Evolutionary conservation across 2,329 filamentous ascomycete genomes (phyloP).

Genomic region (Fusarium oligoseptatum): DNA sequence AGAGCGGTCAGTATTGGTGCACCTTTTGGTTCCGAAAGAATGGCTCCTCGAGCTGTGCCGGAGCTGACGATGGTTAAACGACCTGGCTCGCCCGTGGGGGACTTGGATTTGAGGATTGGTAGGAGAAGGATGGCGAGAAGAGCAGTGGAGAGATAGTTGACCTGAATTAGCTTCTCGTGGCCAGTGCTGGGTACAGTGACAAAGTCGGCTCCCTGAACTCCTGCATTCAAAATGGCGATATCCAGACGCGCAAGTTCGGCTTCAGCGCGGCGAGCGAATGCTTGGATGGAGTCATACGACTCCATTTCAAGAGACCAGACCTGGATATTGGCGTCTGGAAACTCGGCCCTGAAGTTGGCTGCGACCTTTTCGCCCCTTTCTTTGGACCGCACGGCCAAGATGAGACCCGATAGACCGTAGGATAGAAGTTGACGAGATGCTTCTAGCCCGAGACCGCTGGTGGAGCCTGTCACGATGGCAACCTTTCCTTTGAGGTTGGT

Average conservation of each 20-base stretch:
- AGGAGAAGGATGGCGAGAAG: neutral
- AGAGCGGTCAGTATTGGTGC: neutral
- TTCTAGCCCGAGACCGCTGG: neutral
- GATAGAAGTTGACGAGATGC: neutral
- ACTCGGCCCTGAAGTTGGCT: neutral
- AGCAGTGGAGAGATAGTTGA: neutral
- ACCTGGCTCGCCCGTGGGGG: neutral
- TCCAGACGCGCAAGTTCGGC: neutral
- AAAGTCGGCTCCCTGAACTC: neutral
- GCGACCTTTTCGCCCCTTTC: neutral
- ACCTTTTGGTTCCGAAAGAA: neutral
- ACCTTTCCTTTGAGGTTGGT: neutral
- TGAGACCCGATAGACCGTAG: neutral
- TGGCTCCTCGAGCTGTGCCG: neutral
- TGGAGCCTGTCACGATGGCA: neutral
- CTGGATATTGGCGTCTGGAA: neutral
- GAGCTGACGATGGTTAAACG: neutral
- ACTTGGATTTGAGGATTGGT: neutral
- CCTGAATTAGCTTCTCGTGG: neutral
- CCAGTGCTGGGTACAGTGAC: neutral
- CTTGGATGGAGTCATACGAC: neutral
- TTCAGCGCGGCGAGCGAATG: neutral
- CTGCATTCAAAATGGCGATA: neutral
- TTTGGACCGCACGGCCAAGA: neutral
- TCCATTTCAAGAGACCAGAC: neutral